Conservation (phyloP, 176 grass and related monocot genomes). For the Eragrostis nindensis region DNA sequence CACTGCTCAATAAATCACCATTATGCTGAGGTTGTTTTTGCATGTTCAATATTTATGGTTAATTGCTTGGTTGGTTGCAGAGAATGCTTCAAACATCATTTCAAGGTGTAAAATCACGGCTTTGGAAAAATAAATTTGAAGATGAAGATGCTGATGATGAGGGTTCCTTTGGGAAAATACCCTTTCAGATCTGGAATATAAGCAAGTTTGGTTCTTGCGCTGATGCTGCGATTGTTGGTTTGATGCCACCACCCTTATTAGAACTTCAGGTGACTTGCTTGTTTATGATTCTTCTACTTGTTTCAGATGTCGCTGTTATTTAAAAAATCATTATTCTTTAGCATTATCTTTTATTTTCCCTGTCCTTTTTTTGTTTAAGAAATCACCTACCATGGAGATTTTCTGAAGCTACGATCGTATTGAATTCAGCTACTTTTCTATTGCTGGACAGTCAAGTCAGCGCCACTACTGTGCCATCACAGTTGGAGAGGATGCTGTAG, state of each 20-base stretch:
- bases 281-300: constrained; percentile 4
- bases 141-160: constrained; percentile 54
- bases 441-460: constrained; percentile 94
- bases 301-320: constrained; percentile 30
- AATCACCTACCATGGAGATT: constrained; percentile 45
- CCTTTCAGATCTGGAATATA: constrained; percentile 84
- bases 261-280: constrained; percentile 76
- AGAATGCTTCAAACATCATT: constrained; percentile 75
- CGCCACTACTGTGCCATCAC: constrained; percentile 85
- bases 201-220: constrained; percentile 78
- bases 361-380: not conserved
- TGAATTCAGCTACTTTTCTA: constrained; percentile 94
- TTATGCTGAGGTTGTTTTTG: not conserved
- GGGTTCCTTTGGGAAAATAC: constrained; percentile 63
- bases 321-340: constrained; percentile 22
- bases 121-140: constrained; percentile 72
- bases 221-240: constrained; percentile 82
- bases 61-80: constrained; percentile 41
- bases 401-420: constrained; percentile 75
- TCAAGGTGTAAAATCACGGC: constrained; percentile 53
- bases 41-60: constrained; percentile 1
- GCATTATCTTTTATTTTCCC: not conserved
- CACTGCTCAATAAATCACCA: not conserved
- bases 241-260: constrained; percentile 90
- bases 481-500: constrained; percentile 87